phyloP scores from a whole-genome alignment of 2,329 filamentous ascomycete species.

The Aspergillus hiratsukae region DNA sequence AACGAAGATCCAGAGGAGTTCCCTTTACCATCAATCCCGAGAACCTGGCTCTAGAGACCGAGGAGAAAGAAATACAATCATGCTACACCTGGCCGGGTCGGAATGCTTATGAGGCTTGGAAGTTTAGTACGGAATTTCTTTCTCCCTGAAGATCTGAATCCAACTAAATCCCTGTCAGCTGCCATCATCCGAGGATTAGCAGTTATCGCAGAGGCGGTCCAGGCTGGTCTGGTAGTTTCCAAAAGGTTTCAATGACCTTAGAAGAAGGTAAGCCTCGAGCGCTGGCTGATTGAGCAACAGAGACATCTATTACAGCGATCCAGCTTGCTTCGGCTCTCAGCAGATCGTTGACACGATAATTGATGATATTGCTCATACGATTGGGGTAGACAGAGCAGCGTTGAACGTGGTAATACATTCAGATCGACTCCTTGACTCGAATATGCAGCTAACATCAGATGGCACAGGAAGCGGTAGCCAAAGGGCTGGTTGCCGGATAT shows the following conservation, averaged over 20 bases:
- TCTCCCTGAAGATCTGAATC: slow-evolving; percentile 6
- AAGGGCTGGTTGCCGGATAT: slow-evolving; percentile 40
- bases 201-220: slow-evolving; percentile 51
- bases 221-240: slow-evolving; percentile 47
- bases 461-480: slow-evolving; percentile 38
- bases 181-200: slow-evolving; percentile 53
- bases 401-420: slow-evolving; percentile 53
- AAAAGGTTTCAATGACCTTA: slow-evolving; percentile 46
- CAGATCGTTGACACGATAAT: slow-evolving; percentile 54
- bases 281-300: slow-evolving; percentile 31
- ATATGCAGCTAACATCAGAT: background rate
- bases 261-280: background rate
- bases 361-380: slow-evolving; percentile 58
- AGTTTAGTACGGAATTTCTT: slow-evolving; percentile 30
- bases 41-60: slow-evolving; percentile 26
- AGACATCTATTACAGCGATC: slow-evolving; percentile 61
- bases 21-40: slow-evolving; percentile 25
- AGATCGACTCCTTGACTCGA: background rate
- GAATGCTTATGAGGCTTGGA: slow-evolving; percentile 54
- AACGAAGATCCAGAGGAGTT: slow-evolving; percentile 18
- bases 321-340: slow-evolving; percentile 56
- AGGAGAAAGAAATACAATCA: slow-evolving; percentile 14
- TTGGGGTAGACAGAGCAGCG: slow-evolving; percentile 50
- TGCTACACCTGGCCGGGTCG: slow-evolving; percentile 54
- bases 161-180: slow-evolving; percentile 35